Percentiles rank a stretch among this genome's conserved stretches.
Evolutionary conservation across 2,329 filamentous ascomycete species (phyloP).

Genomic region (Leptographium procerum): DNA sequence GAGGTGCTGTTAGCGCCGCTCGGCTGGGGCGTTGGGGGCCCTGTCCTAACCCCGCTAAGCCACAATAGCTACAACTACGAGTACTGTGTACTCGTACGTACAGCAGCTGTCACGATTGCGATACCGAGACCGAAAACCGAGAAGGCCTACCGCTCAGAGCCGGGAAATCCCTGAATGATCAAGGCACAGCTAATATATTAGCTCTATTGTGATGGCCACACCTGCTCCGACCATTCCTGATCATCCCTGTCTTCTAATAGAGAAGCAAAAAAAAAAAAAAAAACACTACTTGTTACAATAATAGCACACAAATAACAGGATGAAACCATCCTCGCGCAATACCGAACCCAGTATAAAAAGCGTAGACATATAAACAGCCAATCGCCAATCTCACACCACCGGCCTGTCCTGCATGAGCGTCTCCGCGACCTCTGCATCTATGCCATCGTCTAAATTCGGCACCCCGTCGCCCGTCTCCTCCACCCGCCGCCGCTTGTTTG

Average conservation of each 20-base stretch:
- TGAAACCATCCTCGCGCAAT: background rate
- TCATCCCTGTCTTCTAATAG: too few species aligned
- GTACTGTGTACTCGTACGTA: too few species aligned
- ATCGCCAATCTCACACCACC: too few species aligned
- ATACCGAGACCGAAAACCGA: too few species aligned
- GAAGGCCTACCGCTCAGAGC: too few species aligned
- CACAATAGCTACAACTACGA: too few species aligned
- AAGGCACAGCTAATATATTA: too few species aligned
- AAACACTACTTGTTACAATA: background rate
- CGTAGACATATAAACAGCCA: too few species aligned
- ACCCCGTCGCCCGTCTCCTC: conserved; percentile 37
- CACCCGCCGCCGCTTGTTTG: conserved; percentile 45
- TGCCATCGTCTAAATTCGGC: conserved; percentile 43
- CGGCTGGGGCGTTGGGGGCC: too few species aligned
- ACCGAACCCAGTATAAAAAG: background rate
- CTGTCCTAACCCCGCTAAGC: background rate
- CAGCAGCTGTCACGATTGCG: too few species aligned
- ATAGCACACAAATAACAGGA: background rate
- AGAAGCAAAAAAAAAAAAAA: too few species aligned
- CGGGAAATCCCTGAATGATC: too few species aligned
- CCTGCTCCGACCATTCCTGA: background rate
- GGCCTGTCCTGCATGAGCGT: conserved; percentile 36
- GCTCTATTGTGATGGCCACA: background rate
- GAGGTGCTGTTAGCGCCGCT: conserved; percentile 4
- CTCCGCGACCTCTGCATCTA: conserved; percentile 45